Evolutionary conservation across 2,329 filamentous ascomycete species (phyloP).

Genomic region (Chaetomium strumarium): DNA sequence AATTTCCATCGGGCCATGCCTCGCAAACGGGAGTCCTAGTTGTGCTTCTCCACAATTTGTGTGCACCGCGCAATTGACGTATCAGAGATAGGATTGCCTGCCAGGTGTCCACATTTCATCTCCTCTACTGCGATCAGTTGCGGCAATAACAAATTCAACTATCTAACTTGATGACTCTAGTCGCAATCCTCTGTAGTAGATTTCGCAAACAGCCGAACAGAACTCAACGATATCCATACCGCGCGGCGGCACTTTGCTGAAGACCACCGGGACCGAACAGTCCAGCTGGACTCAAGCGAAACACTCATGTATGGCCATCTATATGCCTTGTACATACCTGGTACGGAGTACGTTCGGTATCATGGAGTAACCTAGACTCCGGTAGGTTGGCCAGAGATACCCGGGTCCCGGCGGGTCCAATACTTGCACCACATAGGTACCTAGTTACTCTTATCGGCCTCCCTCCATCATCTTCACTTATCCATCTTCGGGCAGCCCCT

Average conservation of each 20-base stretch:
- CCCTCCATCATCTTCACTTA: too few relatives aligned
- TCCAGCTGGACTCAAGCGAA: too few relatives aligned
- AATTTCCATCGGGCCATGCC: not conserved
- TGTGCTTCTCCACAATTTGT: not conserved
- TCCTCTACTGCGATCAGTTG: not conserved
- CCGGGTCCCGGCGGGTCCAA: not conserved
- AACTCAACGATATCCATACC: too few relatives aligned
- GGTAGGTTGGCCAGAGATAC: not conserved
- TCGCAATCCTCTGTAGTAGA: not conserved
- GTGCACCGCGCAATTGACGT: not conserved
- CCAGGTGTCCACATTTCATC: not conserved
- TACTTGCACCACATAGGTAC: too few relatives aligned
- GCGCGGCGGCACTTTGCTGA: too few relatives aligned
- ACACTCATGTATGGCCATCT: not conserved
- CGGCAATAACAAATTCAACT: constrained; percentile 1
- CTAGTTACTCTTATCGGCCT: too few relatives aligned
- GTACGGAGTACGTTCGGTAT: too few relatives aligned
- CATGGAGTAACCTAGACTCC: not conserved
- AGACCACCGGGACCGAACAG: too few relatives aligned
- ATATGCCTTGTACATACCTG: not conserved
- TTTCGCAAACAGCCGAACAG: not conserved
- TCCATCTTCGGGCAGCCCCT: too few relatives aligned
- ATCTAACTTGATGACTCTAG: too few relatives aligned
- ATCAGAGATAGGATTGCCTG: not conserved
- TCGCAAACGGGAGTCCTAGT: not conserved